Percentiles rank a stretch among this genome's conserved stretches.
phyloP scores from a whole-genome alignment of 257 asterid species.

The Fraxinus anomala region DNA sequence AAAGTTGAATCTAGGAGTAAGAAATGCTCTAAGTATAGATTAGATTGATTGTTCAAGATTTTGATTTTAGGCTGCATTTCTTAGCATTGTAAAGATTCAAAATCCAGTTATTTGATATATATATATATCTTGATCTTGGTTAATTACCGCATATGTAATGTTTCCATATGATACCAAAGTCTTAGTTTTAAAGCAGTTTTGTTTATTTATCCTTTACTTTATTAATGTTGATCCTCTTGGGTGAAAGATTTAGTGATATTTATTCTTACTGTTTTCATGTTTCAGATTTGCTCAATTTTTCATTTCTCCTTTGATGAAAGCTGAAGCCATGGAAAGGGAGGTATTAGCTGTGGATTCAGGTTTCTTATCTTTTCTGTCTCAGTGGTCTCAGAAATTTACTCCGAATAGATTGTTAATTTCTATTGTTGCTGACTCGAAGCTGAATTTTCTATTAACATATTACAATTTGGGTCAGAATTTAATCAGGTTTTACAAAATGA shows the following conservation, averaged over 20 bases:
- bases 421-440: constrained; percentile 27
- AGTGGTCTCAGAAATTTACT: not conserved
- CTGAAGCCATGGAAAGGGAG: constrained; percentile 99
- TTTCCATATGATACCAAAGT: not conserved
- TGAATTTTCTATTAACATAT: constrained; percentile 24
- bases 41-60: too few species aligned
- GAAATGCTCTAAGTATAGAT: not conserved
- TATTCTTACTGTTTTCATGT: constrained; percentile 24
- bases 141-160: not conserved
- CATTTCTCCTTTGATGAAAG: constrained; percentile 79
- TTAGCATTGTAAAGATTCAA: too few species aligned
- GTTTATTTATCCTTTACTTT: constrained; percentile 6
- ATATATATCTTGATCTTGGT: not conserved
- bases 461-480: constrained; percentile 61
- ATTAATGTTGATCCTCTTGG: constrained; percentile 13
- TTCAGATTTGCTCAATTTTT: constrained; percentile 95
- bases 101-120: too few species aligned
- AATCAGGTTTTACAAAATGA: constrained; percentile 92
- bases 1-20: not conserved
- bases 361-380: constrained; percentile 32
- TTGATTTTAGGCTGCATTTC: too few species aligned
- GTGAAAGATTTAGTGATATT: constrained; percentile 18
- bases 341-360: constrained; percentile 96
- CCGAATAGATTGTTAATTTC: not conserved
- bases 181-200: constrained; percentile 4